Base-by-base conservation (phyloP, 2,329 filamentous ascomycete genomes). In the Metarhizium anisopliae region DNA sequence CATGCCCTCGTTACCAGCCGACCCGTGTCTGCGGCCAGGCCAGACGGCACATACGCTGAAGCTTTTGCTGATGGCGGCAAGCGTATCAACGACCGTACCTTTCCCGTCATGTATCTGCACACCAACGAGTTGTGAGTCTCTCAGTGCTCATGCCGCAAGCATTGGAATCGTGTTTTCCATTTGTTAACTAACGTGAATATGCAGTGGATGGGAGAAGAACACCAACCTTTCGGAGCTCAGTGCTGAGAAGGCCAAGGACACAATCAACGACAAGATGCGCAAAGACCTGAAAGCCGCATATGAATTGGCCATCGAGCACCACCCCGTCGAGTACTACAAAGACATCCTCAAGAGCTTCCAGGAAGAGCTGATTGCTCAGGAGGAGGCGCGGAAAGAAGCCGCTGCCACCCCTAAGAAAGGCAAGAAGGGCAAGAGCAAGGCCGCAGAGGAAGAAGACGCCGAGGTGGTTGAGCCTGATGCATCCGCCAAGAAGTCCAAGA, bases 61-160 rank as follows among this genome's bases (percentile, higher is more conserved):
- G 89, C 93, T 61, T 96, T 89, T 67, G 83, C 85, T 45, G 91
- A 96, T 64, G 92, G 88, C 58, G 93, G 89, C 64, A 94, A 94
- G 77, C 88, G 91, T 62, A 85, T 82, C 47, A 83, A 86, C 59
- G 91, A 96, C 71, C 83, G 93, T 60, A 91, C 88, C 35, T 97
- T 91, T 69, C 90, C 93, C 5, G 85, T 97, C 67, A 96, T 97
- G 93, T 97, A 96, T 70, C 76, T 97, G 52, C 79, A 84, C 60
- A 96, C 92, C 42, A 96, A 97, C 66, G 93, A 97, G 79, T 97
- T 99, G 94, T 99, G 76, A 83, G 93, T 84, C 14, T 36, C 36
- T 25, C 35, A 6, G 10, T 10, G 3, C 36, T 40, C 4, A 18
- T 18, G 18, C 30, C 6, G 30, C 7, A 30, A 32, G 35, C 14